Evolutionary conservation across 2,329 filamentous ascomycete species (phyloP).

Genomic region (Penicillium sp.): DNA sequence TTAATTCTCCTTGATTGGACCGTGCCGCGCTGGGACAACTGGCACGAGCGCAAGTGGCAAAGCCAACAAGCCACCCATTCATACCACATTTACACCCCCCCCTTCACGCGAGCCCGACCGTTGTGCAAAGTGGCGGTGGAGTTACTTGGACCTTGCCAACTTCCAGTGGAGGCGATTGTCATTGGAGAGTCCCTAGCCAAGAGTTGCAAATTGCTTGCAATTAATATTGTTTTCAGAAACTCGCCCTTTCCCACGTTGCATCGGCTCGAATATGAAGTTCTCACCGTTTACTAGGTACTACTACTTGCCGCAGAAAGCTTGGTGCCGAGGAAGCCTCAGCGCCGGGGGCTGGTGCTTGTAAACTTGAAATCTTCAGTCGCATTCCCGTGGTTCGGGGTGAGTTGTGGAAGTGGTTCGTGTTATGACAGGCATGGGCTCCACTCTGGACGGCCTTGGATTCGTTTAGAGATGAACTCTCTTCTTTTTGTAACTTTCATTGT

Average conservation of each 20-base stretch:
- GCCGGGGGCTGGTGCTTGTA: not conserved
- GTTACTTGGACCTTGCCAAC: not conserved
- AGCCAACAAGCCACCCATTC: slow-evolving; percentile 16
- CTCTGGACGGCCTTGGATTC: too few species aligned
- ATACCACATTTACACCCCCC: not conserved
- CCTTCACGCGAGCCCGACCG: slow-evolving; percentile 1
- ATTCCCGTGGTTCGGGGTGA: not conserved
- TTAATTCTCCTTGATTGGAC: slow-evolving; percentile 22
- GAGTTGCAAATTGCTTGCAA: not conserved
- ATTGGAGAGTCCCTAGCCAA: not conserved
- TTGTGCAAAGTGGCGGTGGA: slow-evolving; percentile 21
- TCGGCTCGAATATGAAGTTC: slow-evolving; percentile 21
- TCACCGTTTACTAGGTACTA: too few species aligned
- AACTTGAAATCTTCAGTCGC: not conserved
- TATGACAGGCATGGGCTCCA: not conserved
- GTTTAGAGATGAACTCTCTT: too few species aligned
- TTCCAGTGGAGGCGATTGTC: not conserved
- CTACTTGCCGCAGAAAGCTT: not conserved
- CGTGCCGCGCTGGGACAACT: not conserved
- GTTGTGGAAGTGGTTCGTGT: not conserved
- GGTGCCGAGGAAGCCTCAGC: not conserved
- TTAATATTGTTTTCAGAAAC: not conserved
- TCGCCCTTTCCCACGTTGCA: not conserved
- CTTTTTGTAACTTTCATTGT: too few species aligned
- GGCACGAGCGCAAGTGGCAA: slow-evolving; percentile 22